phyloP scores from a whole-genome alignment of 306 rosid genomes.

The Medicago arabica region DNA sequence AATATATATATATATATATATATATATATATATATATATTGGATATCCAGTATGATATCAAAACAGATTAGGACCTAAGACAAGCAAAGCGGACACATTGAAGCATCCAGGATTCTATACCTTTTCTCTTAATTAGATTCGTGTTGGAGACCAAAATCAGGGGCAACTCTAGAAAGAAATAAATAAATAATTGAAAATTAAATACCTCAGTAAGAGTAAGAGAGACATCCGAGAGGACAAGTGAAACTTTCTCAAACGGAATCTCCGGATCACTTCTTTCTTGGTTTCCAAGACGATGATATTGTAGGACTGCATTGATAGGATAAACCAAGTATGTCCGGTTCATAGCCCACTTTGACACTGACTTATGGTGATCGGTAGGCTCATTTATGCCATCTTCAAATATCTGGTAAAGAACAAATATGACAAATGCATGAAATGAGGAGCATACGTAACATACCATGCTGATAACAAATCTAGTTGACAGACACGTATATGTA shows the following conservation, averaged over 20 bases:
- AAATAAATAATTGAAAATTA: constrained; percentile 8
- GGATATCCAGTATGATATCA: constrained; percentile 4
- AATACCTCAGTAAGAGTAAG: constrained; percentile 87
- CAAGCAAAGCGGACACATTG: neutral
- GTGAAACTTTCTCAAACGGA: constrained; percentile 90
- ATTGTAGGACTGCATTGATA: constrained; percentile 79
- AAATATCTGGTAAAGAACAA: constrained; percentile 67
- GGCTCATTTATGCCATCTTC: constrained; percentile 93
- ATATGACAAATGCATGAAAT: constrained; percentile 36
- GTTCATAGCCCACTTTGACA: constrained; percentile 80
- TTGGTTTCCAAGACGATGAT: constrained; percentile 96
- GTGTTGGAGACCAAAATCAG: constrained; percentile 25
- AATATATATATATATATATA: neutral
- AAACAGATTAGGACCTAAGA: neutral
- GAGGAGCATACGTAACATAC: constrained; percentile 14
- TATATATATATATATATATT: no score
- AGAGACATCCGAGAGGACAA: constrained; percentile 81
- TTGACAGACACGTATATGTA: constrained; percentile 9
- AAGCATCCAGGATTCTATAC: constrained; percentile 20
- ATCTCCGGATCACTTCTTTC: constrained; percentile 81
- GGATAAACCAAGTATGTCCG: constrained; percentile 87
- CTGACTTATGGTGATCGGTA: constrained; percentile 50
- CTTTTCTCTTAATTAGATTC: constrained; percentile 15
- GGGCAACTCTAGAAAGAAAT: constrained; percentile 34
- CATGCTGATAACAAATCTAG: constrained; percentile 6